Conservation (phyloP, 306 rosid species). For the Hippophae rhamnoides region DNA sequence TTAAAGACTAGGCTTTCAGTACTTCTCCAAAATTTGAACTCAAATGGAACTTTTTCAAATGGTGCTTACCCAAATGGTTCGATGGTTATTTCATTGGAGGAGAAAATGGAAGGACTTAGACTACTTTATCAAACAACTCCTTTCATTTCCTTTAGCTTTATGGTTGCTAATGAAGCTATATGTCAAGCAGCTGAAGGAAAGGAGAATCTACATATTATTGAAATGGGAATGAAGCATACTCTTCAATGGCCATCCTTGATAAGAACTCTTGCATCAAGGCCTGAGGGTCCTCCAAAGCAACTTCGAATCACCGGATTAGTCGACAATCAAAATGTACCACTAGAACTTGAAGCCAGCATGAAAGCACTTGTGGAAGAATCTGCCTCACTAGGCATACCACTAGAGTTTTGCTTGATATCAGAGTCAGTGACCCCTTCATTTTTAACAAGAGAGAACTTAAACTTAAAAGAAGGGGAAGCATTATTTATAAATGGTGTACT, state of each 20-base stretch:
- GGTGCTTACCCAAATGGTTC: constrained; percentile 26
- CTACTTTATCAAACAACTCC: constrained; percentile 77
- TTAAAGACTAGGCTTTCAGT: constrained; percentile 48
- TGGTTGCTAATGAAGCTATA: constrained; percentile 79
- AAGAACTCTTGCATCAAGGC: constrained; percentile 55
- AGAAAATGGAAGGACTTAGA: constrained; percentile 54
- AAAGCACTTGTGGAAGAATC: constrained; percentile 48
- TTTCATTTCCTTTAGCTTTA: constrained; percentile 55
- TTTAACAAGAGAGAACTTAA: constrained; percentile 45
- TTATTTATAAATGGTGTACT: constrained; percentile 48
- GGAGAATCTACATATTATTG: constrained; percentile 50
- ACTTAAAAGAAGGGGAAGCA: constrained; percentile 56
- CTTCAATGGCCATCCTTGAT: constrained; percentile 77
- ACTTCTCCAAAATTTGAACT: constrained; percentile 32
- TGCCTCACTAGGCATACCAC: constrained; percentile 37
- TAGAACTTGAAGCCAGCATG: constrained; percentile 38
- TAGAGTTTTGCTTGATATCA: constrained; percentile 34
- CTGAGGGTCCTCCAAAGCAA: constrained; percentile 47
- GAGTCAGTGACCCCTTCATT: constrained; percentile 39
- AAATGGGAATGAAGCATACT: constrained; percentile 56
- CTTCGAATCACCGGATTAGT: constrained; percentile 47
- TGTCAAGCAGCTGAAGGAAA: constrained; percentile 50
- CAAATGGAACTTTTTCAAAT: constrained; percentile 29
- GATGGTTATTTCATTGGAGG: constrained; percentile 31
- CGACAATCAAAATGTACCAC: constrained; percentile 10